Conservation (phyloP, 1,139 yeast genomes). For the Diutina pseudorugosa region DNA sequence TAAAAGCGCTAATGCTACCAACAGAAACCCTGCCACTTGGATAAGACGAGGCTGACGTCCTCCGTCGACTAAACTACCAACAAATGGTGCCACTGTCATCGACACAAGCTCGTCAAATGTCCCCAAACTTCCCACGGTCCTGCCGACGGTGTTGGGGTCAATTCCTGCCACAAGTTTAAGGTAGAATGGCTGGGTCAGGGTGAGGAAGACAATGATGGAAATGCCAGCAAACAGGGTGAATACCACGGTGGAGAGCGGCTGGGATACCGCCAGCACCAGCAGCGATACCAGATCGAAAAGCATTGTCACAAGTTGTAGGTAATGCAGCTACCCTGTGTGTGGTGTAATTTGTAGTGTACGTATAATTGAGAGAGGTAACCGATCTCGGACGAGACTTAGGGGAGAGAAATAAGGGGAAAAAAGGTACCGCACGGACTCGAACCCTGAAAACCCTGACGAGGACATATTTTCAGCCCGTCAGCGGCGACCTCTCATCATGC, state of each 20-base stretch:
- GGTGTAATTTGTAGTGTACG: too few species aligned
- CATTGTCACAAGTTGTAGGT: neutral
- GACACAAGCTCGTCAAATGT: conserved; percentile 50
- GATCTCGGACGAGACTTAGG: too few species aligned
- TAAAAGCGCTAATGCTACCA: conserved; percentile 34
- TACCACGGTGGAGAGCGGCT: neutral
- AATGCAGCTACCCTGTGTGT: too few species aligned
- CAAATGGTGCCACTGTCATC: conserved; percentile 43
- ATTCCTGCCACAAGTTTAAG: conserved; percentile 43
- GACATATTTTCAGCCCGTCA: too few species aligned
- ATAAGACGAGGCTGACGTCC: conserved; percentile 12
- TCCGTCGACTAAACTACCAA: conserved; percentile 51
- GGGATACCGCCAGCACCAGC: neutral
- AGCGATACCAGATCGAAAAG: neutral
- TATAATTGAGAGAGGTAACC: too few species aligned
- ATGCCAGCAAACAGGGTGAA: conserved; percentile 38
- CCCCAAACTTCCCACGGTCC: conserved; percentile 47
- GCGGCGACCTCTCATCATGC: too few species aligned
- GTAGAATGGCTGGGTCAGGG: conserved; percentile 59
- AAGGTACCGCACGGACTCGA: too few species aligned
- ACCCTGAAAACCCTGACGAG: too few species aligned
- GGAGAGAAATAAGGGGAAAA: too few species aligned
- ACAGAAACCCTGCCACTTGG: conserved; percentile 33
- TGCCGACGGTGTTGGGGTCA: conserved; percentile 31
- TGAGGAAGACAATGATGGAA: conserved; percentile 52